These are phyloP conservation scores for Fusarium chaquense DNA, from an alignment of 2,329 filamentous ascomycete genomes.

Conservation along the genomic window DNA sequence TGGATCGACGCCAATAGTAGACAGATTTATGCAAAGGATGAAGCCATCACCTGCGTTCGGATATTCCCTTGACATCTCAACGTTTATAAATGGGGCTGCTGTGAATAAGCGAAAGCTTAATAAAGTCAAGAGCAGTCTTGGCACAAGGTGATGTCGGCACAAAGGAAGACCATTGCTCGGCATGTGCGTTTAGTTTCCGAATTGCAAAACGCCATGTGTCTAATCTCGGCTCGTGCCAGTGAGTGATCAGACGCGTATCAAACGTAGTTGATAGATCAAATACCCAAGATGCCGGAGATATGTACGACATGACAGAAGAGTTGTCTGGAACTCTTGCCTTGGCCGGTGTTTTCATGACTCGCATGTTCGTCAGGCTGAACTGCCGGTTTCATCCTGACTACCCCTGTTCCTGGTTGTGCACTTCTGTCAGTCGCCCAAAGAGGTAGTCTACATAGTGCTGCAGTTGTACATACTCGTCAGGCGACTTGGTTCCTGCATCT, in stretches of 20 bases:
- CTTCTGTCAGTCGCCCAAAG: neutral
- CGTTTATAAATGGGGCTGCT: neutral
- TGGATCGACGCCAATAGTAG: neutral
- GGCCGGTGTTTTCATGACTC: neutral
- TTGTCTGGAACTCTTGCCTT: neutral
- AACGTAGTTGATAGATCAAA: neutral
- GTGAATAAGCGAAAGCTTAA: neutral
- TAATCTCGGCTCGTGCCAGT: neutral
- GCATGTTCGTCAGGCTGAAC: neutral
- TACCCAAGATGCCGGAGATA: neutral
- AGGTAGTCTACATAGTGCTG: neutral
- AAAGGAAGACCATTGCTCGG: neutral
- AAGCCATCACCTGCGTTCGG: neutral
- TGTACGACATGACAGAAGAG: neutral
- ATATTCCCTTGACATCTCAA: neutral
- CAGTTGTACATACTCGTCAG: neutral
- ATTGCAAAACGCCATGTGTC: neutral
- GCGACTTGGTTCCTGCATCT: neutral
- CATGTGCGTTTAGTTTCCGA: neutral
- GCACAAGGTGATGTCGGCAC: neutral
- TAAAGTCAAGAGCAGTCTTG: neutral
- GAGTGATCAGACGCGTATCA: neutral
- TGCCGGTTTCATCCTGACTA: slow-evolving; percentile 2
- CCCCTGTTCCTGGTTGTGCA: neutral
- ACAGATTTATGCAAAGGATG: neutral